Evolutionary conservation across 2,329 filamentous ascomycete genomes (phyloP).

Genomic region (Fusarium sp.): DNA sequence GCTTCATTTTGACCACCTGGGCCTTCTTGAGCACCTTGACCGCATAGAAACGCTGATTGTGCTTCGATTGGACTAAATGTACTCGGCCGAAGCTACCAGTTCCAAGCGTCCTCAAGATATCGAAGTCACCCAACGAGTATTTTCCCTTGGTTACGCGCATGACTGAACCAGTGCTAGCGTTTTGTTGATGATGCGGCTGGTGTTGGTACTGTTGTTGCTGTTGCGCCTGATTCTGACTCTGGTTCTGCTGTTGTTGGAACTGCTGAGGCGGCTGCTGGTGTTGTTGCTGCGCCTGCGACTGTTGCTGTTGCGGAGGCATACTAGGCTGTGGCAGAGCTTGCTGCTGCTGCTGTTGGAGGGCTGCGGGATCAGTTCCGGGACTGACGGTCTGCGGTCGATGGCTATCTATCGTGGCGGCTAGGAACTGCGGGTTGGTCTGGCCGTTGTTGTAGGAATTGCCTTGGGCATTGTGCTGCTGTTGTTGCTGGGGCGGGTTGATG

Average conservation of each 20-base stretch:
- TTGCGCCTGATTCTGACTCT: constrained; percentile 19
- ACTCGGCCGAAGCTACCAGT: constrained; percentile 98
- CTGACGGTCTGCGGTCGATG: constrained; percentile 47
- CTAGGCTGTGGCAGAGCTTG: constrained; percentile 42
- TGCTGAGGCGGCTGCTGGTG: constrained; percentile 30
- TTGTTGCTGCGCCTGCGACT: constrained; percentile 41
- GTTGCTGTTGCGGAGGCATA: constrained; percentile 46
- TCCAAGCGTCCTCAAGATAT: constrained; percentile 88
- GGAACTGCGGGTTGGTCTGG: constrained; percentile 40
- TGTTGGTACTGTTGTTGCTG: constrained; percentile 41
- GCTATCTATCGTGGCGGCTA: constrained; percentile 40
- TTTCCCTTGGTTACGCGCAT: constrained; percentile 90
- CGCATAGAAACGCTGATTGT: constrained; percentile 98
- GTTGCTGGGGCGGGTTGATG: constrained; percentile 65
- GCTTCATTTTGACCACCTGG: constrained; percentile 99
- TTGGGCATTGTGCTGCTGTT: constrained; percentile 53
- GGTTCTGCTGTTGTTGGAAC: constrained; percentile 30
- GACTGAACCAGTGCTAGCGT: constrained; percentile 48
- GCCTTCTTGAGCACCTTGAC: constrained; percentile 99
- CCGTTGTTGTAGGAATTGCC: constrained; percentile 45
- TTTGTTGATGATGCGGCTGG: constrained; percentile 46
- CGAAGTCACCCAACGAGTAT: constrained; percentile 92
- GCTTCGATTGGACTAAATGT: constrained; percentile 95
- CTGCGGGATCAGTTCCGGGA: constrained; percentile 50
- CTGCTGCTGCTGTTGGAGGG: constrained; percentile 51